These are phyloP conservation scores for Buddleja alternifolia DNA, from an alignment of 257 asterid species.

Conservation along the genomic window DNA sequence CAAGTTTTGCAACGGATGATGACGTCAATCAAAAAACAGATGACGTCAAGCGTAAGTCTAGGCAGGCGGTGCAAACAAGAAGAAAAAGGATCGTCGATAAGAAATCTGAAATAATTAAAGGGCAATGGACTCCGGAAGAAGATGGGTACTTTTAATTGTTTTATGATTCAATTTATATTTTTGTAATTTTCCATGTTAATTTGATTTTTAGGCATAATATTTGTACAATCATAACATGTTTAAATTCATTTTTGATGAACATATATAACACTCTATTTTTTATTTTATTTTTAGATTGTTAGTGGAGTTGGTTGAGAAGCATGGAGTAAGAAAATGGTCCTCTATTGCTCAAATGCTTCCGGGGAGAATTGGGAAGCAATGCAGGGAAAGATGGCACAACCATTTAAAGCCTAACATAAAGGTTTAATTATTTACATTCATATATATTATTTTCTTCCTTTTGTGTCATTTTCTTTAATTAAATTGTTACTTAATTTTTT, in stretches of 20 bases:
- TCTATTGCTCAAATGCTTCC: conserved; percentile 63
- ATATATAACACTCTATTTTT: no score
- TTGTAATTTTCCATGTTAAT: background rate
- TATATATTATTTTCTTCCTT: conserved; percentile 24
- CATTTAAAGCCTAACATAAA: conserved; percentile 79
- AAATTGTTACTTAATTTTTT: conserved; percentile 10
- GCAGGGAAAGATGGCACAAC: conserved; percentile 89
- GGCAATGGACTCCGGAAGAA: conserved; percentile 66
- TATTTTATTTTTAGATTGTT: conserved; percentile 41
- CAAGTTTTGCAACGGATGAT: conserved; percentile 20
- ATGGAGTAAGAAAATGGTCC: conserved; percentile 76
- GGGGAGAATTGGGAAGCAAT: conserved; percentile 81
- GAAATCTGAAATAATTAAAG: conserved; percentile 45
- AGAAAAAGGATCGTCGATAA: conserved; percentile 33
- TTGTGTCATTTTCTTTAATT: conserved; percentile 31
- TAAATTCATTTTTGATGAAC: no score
- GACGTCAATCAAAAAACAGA: background rate
- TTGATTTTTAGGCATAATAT: background rate
- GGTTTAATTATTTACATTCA: conserved; percentile 38
- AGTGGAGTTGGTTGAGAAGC: conserved; percentile 60
- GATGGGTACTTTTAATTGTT: conserved; percentile 51
- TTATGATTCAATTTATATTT: background rate
- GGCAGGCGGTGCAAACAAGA: conserved; percentile 3
- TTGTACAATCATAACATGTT: background rate
- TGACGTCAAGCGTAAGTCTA: background rate